Conservation (phyloP, 495 filamentous ascomycete genomes). For the Neurospora tetraspora region DNA sequence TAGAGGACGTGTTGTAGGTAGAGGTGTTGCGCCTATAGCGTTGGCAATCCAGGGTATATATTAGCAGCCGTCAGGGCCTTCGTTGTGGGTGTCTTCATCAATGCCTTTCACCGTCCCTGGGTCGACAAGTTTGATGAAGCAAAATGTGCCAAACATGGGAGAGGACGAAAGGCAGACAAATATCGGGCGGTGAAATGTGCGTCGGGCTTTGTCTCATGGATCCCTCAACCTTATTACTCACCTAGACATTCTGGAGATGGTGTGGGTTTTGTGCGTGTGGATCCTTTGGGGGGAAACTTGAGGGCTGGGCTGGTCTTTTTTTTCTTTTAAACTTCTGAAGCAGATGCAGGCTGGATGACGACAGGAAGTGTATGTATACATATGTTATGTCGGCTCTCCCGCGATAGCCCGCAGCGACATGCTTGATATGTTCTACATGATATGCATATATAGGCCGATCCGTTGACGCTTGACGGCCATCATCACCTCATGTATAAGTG, state of each 20-base stretch:
- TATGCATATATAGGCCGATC: not conserved
- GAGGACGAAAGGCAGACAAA: not conserved
- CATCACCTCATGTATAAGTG: not conserved
- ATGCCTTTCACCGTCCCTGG: conserved; percentile 5
- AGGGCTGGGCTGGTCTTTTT: not conserved
- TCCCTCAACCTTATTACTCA: not conserved
- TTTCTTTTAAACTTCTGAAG: not conserved
- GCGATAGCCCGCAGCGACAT: not conserved
- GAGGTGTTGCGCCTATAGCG: not conserved
- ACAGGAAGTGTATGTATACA: not conserved
- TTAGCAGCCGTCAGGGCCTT: not conserved
- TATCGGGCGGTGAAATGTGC: not conserved
- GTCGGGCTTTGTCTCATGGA: not conserved
- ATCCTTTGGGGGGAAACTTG: not conserved
- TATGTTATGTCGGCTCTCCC: not conserved
- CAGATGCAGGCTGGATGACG: not conserved
- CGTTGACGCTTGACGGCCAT: not conserved
- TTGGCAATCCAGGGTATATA: not conserved
- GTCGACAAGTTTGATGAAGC: conserved; percentile 10
- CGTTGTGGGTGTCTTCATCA: conserved; percentile 2
- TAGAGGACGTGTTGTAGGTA: conserved; percentile 5
- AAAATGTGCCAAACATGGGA: not conserved
- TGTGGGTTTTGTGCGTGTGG: not conserved
- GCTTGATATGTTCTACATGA: not conserved
- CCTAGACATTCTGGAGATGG: not conserved